These are phyloP conservation scores for Hyphochytrium catenoides DNA, from an alignment of 352 stramenopile species.

Conservation along the genomic window DNA sequence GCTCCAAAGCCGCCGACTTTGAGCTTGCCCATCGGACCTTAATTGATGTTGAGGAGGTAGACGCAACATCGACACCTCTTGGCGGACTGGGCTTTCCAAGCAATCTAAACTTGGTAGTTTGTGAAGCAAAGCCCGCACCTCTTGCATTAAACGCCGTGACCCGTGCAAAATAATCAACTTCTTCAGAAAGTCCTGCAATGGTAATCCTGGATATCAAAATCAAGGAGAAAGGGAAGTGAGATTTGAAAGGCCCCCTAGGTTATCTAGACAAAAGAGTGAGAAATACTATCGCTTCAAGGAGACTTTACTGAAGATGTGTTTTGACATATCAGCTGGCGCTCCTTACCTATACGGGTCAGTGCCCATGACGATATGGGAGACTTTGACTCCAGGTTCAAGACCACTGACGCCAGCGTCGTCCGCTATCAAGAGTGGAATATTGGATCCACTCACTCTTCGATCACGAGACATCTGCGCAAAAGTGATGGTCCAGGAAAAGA, in stretches of 20 bases:
- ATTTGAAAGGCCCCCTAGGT: no score
- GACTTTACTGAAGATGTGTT: no score
- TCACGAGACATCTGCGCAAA: slow-evolving; percentile 76
- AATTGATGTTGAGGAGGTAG: slow-evolving; percentile 3
- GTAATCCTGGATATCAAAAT: no score
- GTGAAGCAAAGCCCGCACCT: slow-evolving; percentile 27
- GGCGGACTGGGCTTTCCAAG: neutral
- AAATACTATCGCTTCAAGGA: no score
- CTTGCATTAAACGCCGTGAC: slow-evolving; percentile 52
- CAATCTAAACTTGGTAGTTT: neutral
- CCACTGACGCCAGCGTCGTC: slow-evolving; percentile 25
- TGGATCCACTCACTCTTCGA: slow-evolving; percentile 66
- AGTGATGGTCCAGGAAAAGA: slow-evolving; percentile 69
- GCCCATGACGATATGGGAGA: slow-evolving; percentile 62
- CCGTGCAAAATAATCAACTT: slow-evolving; percentile 37
- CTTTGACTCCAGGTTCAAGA: slow-evolving; percentile 21
- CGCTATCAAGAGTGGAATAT: slow-evolving; percentile 51
- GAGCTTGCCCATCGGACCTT: neutral
- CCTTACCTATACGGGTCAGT: slow-evolving; percentile 79
- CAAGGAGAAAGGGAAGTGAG: no score
- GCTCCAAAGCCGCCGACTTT: neutral
- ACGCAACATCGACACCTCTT: neutral
- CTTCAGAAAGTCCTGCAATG: slow-evolving; percentile 23
- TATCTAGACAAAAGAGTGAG: no score
- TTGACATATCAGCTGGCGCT: no score